Conservation (phyloP, 2,329 filamentous ascomycete species). For the Pyrenochaeta sp. region DNA sequence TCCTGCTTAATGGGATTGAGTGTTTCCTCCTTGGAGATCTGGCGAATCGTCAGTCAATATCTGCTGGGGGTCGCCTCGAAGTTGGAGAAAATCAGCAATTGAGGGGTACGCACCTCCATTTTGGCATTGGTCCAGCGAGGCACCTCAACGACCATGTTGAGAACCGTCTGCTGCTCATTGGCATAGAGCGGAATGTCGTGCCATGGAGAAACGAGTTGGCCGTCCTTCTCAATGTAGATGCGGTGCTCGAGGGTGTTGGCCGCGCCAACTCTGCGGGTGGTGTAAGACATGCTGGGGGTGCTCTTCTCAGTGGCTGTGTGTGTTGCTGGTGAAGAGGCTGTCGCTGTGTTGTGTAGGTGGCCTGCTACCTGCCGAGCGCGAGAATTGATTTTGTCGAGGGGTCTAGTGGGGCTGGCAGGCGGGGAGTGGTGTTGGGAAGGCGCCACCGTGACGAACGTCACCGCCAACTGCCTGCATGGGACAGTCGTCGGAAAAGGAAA, state of each 20-base stretch:
- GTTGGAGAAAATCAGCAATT: constrained; percentile 10
- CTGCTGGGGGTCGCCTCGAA: neutral
- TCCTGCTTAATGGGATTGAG: constrained; percentile 99
- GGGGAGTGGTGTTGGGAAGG: constrained; percentile 44
- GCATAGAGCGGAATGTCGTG: constrained; percentile 98
- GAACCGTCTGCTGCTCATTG: constrained; percentile 92
- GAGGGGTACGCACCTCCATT: constrained; percentile 79
- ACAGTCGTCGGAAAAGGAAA: constrained; percentile 35
- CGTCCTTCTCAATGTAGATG: constrained; percentile 98
- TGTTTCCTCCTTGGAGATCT: constrained; percentile 99
- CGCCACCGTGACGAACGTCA: constrained; percentile 52
- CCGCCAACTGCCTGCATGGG: constrained; percentile 45
- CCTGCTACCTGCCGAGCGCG: constrained; percentile 50
- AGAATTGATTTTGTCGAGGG: constrained; percentile 52
- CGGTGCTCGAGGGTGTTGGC: constrained; percentile 96
- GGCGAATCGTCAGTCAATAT: constrained; percentile 33
- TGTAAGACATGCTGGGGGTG: constrained; percentile 69
- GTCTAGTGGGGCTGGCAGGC: constrained; percentile 49
- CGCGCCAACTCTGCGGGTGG: constrained; percentile 84
- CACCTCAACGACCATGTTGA: constrained; percentile 99
- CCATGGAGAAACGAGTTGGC: constrained; percentile 91
- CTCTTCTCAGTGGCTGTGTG: constrained; percentile 8
- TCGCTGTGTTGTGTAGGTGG: constrained; percentile 48
- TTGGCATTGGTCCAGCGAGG: constrained; percentile 99
- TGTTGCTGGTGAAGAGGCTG: constrained; percentile 26